These are phyloP conservation scores for Thelephora ganbajun DNA, from an alignment of 768 basidiomycete species.

Conservation along the genomic window DNA sequence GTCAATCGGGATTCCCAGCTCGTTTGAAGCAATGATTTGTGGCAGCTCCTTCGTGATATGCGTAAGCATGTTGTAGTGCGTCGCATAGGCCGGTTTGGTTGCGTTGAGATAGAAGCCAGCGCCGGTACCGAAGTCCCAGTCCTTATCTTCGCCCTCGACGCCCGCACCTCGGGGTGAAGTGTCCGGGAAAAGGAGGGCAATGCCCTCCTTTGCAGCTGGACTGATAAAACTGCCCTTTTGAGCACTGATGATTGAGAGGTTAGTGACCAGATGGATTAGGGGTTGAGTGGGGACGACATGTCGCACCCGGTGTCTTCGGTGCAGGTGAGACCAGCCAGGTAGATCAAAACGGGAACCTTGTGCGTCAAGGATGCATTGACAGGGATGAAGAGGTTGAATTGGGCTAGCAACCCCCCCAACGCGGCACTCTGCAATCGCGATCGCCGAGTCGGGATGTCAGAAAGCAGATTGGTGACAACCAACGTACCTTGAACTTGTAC, in stretches of 20 bases:
- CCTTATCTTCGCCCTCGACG: constrained; percentile 54
- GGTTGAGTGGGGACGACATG: not conserved
- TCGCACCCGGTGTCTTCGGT: constrained; percentile 86
- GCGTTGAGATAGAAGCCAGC: constrained; percentile 97
- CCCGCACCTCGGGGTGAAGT: constrained; percentile 91
- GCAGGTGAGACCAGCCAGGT: constrained; percentile 82
- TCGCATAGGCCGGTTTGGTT: constrained; percentile 55
- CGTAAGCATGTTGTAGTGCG: constrained; percentile 81
- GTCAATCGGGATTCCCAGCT: constrained; percentile 55
- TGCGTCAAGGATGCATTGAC: constrained; percentile 28
- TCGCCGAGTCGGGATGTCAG: constrained; percentile 2
- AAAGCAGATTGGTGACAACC: not conserved
- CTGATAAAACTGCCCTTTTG: constrained; percentile 89
- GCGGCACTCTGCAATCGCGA: constrained; percentile 40
- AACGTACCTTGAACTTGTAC: constrained; percentile 68
- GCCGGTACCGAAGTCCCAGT: constrained; percentile 16
- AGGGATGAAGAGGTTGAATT: constrained; percentile 88
- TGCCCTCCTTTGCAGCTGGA: constrained; percentile 72
- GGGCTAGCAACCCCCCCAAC: constrained; percentile 53
- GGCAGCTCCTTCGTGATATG: constrained; percentile 81
- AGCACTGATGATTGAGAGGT: constrained; percentile 33
- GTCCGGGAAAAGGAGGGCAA: constrained; percentile 91
- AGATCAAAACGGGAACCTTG: constrained; percentile 62
- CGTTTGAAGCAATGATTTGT: constrained; percentile 53
- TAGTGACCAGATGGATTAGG: not conserved